Percentiles rank a stretch among this genome's conserved stretches.
These are phyloP conservation scores for Nitzschia sp. DNA, from an alignment of 108 stramenopile genomes.

Conservation along the genomic window DNA sequence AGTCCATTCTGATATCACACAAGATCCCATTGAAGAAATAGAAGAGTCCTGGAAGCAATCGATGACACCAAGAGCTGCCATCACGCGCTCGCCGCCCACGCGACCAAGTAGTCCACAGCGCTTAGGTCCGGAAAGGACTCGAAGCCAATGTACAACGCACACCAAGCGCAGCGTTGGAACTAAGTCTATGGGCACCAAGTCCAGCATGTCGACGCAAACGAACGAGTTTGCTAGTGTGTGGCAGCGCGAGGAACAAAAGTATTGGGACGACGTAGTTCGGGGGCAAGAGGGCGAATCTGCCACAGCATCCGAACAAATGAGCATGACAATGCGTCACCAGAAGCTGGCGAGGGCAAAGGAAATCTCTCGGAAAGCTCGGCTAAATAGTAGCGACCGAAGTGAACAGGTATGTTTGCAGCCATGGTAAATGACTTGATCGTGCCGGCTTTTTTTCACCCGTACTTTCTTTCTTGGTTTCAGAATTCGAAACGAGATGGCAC, in stretches of 20 bases:
- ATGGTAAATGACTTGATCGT: not conserved
- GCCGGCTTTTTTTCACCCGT: not conserved
- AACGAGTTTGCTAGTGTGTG: constrained; percentile 21
- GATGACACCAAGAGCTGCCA: not conserved
- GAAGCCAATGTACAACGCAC: constrained; percentile 5
- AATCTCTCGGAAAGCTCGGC: constrained; percentile 1
- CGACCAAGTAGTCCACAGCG: not conserved
- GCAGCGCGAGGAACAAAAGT: constrained; percentile 25
- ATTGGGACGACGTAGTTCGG: constrained; percentile 33
- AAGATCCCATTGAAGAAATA: constrained; percentile 14
- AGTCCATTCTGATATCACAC: constrained; percentile 24
- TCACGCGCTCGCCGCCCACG: not conserved
- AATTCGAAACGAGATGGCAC: constrained; percentile 19
- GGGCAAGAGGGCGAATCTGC: too few relatives aligned
- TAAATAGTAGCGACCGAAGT: not conserved
- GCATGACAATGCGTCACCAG: not conserved
- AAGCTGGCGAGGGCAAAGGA: not conserved
- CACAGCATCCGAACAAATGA: too few relatives aligned
- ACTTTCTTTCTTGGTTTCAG: not conserved
- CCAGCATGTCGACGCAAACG: constrained; percentile 23
- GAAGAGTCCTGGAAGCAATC: constrained; percentile 31
- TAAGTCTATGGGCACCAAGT: constrained; percentile 5
- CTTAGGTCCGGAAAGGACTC: not conserved
- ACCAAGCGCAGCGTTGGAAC: constrained; percentile 12
- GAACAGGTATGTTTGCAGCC: not conserved